Base-by-base conservation (phyloP, 805 yeast species). In the Wickerhamiella australiensis region DNA sequence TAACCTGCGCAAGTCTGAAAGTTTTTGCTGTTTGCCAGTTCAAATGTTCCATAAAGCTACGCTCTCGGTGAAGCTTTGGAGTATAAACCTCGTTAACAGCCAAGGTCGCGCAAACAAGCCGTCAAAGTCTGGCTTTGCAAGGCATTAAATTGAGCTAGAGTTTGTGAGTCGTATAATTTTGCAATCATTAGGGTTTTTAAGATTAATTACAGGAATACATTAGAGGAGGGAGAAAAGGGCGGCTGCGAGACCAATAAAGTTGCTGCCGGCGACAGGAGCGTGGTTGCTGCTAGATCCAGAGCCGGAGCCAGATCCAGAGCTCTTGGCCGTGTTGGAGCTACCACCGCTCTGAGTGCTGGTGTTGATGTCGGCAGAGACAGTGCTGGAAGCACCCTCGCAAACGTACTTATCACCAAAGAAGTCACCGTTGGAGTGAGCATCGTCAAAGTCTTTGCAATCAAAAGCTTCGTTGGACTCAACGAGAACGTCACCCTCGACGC, bases 401-500 rank as follows among this genome's bases (percentile, higher is more conserved):
- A 58, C 63, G 74, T 78, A 88, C 61, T 78, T 73, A 74, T 85
- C 86, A 78, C 98, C 98, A 72, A 80, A 86, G 68, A 92, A 80
- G 66, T 76, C 84, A 70, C 94, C 94, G 61, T 75, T 74, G 63
- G 71, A 68, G 76, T 85, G 80, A 65, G 85, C 76, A 50, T 68
- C 61, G 67, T 82, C 76, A 73, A 88, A 85, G 50, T 75, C 72
- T 54, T 74, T 66, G 79, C 98, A 92, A 70, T 86, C 79, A 70
- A 85, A 79, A 62, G 82, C 81, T 49, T 47, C 52, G 49, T 42
- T 26, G 53, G 95, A 75, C 65, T 81, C 82, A 64, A 92, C 75
- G 63, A 72, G 71, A 71, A 88, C 94, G 68, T 95, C 96, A 78
- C 98, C 98, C 66, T 78, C 78, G 61, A 92, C 95, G 62, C 82